phyloP scores from a whole-genome alignment of 345 rosid species.

The Populus alba region DNA sequence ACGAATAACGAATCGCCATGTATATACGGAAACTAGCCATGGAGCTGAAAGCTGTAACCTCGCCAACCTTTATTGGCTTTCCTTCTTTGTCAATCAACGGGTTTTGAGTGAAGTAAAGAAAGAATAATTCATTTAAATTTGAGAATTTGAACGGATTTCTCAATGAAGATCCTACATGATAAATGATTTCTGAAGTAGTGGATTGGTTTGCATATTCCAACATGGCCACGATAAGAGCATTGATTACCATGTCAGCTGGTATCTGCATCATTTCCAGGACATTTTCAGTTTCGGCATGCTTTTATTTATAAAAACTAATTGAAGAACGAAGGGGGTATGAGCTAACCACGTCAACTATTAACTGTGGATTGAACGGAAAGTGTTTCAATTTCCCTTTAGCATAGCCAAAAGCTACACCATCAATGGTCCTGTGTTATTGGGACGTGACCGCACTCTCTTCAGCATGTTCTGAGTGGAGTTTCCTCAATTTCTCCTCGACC shows the following conservation, averaged over 20 bases:
- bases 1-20: background rate
- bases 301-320: background rate
- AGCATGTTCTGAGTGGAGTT: conserved; percentile 38
- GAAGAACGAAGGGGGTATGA: background rate
- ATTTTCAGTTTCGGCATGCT: too few species aligned
- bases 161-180: conserved; percentile 28
- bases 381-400: conserved; percentile 13
- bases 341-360: conserved; percentile 10
- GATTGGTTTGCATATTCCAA: conserved; percentile 7
- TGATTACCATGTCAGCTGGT: conserved; percentile 92
- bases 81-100: background rate
- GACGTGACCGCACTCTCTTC: conserved; percentile 29
- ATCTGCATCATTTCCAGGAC: conserved; percentile 31
- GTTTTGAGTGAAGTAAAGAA: background rate
- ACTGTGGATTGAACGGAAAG: background rate
- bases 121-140: background rate
- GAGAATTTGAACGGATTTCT: conserved; percentile 15
- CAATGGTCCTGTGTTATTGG: conserved; percentile 9
- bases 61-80: background rate
- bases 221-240: conserved; percentile 55
- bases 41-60: background rate
- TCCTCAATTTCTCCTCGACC: conserved; percentile 37
- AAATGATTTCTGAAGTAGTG: background rate
- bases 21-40: background rate
- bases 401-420: conserved; percentile 6